Conservation (phyloP, 345 rosid genomes). For the Turritis glabra region DNA sequence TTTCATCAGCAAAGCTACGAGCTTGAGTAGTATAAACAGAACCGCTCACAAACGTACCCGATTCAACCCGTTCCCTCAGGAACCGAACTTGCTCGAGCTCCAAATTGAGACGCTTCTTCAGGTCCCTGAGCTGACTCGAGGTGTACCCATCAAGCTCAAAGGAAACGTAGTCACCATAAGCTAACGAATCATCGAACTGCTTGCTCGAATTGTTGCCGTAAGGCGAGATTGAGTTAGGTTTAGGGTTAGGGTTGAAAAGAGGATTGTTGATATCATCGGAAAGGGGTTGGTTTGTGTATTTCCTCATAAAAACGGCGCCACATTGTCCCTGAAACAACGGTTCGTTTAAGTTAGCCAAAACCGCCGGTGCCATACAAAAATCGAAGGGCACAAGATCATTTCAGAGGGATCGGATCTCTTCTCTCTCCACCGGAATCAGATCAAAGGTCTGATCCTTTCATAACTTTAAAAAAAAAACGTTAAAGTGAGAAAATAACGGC, state of each 20-base stretch:
- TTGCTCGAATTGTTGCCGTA: slow-evolving; percentile 32
- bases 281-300: slow-evolving; percentile 29
- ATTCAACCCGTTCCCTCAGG: slow-evolving; percentile 54
- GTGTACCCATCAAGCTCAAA: slow-evolving; percentile 63
- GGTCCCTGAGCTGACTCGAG: slow-evolving; percentile 53
- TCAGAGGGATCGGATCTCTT: background rate
- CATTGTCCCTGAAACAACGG: slow-evolving; percentile 32
- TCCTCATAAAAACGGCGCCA: slow-evolving; percentile 40
- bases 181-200: slow-evolving; percentile 42
- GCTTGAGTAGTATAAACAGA: slow-evolving; percentile 34
- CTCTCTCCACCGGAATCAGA: background rate
- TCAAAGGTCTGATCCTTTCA: background rate
- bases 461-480: background rate
- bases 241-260: slow-evolving; percentile 50
- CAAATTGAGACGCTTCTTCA: slow-evolving; percentile 50
- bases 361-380: slow-evolving; percentile 38
- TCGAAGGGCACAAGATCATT: slow-evolving; percentile 27
- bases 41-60: slow-evolving; percentile 39
- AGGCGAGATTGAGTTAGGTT: slow-evolving; percentile 48
- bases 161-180: slow-evolving; percentile 51
- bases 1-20: slow-evolving; percentile 37
- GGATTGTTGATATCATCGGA: slow-evolving; percentile 17
- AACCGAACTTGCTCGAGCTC: slow-evolving; percentile 79
- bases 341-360: slow-evolving; percentile 37
- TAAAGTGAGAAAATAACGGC: background rate